Evolutionary conservation across 352 stramenopile species (phyloP).

Genomic region (Phytophthora rubi): DNA sequence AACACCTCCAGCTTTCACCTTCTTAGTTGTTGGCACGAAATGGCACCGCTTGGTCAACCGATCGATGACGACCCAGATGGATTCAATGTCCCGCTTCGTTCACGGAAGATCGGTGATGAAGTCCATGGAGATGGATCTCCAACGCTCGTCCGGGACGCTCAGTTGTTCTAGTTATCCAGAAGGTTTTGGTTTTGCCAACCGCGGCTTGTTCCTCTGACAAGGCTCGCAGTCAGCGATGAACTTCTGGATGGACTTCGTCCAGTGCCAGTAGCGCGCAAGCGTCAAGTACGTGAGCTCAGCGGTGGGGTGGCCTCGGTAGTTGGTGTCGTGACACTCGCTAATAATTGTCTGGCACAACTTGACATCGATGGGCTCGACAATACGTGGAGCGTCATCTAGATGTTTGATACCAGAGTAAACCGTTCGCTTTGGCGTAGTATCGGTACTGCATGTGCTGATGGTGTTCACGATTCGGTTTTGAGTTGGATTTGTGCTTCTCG

Average conservation of each 20-base stretch:
- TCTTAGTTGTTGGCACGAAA: constrained; percentile 9
- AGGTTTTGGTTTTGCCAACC: constrained; percentile 15
- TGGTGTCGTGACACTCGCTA: constrained; percentile 14
- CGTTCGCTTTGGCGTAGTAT: background rate
- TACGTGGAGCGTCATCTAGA: constrained; percentile 5
- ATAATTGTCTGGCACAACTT: constrained; percentile 12
- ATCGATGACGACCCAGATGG: constrained; percentile 23
- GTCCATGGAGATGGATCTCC: constrained; percentile 14
- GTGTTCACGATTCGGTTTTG: background rate
- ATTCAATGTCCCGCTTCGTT: constrained; percentile 1
- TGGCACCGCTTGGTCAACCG: constrained; percentile 19
- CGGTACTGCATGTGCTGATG: constrained; percentile 4
- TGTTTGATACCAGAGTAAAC: constrained; percentile 6
- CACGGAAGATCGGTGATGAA: constrained; percentile 18
- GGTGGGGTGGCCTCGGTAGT: constrained; percentile 18
- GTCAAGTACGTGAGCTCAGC: constrained; percentile 17
- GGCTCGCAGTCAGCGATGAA: constrained; percentile 24
- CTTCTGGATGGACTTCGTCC: constrained; percentile 14
- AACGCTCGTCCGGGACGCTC: constrained; percentile 14
- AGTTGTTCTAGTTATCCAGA: constrained; percentile 7
- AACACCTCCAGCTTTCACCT: constrained; percentile 9
- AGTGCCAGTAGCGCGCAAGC: constrained; percentile 12
- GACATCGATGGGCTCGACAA: constrained; percentile 20
- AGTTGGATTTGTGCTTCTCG: background rate
- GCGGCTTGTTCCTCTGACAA: constrained; percentile 24